These are phyloP conservation scores for Chlorella sorokiniana DNA, from an alignment of 139 green algal genomes.

Conservation along the genomic window DNA sequence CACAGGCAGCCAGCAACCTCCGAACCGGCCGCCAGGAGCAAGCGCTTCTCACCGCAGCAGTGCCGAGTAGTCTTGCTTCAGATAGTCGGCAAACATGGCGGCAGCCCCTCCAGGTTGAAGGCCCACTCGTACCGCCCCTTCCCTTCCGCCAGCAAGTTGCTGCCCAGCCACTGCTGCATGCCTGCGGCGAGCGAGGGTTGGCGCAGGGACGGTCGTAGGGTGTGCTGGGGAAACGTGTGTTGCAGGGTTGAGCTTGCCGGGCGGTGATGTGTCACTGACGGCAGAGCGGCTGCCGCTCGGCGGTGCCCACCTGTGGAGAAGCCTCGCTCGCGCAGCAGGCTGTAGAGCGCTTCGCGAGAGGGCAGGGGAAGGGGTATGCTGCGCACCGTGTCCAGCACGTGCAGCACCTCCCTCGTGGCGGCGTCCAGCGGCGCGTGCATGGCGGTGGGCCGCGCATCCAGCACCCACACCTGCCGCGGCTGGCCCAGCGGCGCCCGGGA, in stretches of 20 bases:
- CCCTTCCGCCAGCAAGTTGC: conserved; percentile 57
- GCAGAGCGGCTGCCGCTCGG: too few relatives aligned
- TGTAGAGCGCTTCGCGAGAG: conserved; percentile 59
- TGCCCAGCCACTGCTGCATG: conserved; percentile 82
- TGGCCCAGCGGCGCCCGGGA: not conserved
- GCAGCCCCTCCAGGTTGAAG: conserved; percentile 64
- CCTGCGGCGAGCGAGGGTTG: conserved; percentile 10
- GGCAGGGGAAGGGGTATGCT: conserved; percentile 60
- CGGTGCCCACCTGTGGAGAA: conserved; percentile 35
- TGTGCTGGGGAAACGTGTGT: not conserved
- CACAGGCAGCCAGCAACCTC: not conserved
- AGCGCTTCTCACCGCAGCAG: not conserved
- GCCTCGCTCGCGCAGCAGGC: conserved; percentile 48
- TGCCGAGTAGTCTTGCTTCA: conserved; percentile 10
- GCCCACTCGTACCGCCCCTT: conserved; percentile 22
- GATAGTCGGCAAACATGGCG: conserved; percentile 78
- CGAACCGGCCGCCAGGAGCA: not conserved
- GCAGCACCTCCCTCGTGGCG: conserved; percentile 32
- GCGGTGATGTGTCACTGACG: not conserved
- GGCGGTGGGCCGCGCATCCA: conserved; percentile 73
- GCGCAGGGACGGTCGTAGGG: not conserved
- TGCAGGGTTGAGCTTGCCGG: not conserved
- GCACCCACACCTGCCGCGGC: conserved; percentile 67
- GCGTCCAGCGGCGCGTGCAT: not conserved
- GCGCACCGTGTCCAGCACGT: conserved; percentile 45